Evolutionary conservation across 306 rosid genomes (phyloP).

Genomic region (Bauhinia variegata): DNA sequence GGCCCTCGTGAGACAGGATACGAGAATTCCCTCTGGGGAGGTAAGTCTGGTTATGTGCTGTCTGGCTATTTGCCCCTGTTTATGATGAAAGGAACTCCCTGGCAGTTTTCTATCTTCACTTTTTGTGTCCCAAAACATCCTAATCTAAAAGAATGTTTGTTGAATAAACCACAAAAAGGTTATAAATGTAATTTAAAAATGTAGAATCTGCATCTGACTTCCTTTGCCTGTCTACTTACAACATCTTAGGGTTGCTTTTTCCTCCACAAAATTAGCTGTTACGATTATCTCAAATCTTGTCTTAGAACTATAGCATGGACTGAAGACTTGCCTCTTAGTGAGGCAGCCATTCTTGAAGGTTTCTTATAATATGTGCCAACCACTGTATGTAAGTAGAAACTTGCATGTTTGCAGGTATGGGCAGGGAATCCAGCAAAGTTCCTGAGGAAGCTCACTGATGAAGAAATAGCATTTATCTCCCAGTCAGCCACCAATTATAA

Average conservation of each 20-base stretch:
- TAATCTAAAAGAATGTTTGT: no score
- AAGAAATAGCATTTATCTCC: conserved; percentile 81
- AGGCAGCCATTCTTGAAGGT: conserved; percentile 14
- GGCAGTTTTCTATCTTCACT: no score
- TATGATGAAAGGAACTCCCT: no score
- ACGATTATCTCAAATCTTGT: no score
- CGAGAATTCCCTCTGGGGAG: conserved; percentile 88
- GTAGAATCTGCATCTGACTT: neutral
- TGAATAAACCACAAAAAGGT: no score
- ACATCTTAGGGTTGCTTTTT: neutral
- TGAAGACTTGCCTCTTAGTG: no score
- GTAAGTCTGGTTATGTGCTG: conserved; percentile 45
- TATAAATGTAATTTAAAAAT: no score
- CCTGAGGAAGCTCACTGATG: conserved; percentile 87
- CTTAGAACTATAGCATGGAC: no score
- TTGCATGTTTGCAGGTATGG: conserved; percentile 69
- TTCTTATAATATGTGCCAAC: neutral
- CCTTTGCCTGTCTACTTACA: neutral
- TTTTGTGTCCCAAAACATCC: no score
- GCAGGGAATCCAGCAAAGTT: conserved; percentile 96
- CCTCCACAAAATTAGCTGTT: no score
- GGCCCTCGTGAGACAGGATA: conserved; percentile 87
- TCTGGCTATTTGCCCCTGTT: neutral
- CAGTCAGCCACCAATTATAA: conserved; percentile 79
- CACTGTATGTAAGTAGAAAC: conserved; percentile 23